phyloP scores from a whole-genome alignment of 2,329 filamentous ascomycete species.

The Xylaria sp. region DNA sequence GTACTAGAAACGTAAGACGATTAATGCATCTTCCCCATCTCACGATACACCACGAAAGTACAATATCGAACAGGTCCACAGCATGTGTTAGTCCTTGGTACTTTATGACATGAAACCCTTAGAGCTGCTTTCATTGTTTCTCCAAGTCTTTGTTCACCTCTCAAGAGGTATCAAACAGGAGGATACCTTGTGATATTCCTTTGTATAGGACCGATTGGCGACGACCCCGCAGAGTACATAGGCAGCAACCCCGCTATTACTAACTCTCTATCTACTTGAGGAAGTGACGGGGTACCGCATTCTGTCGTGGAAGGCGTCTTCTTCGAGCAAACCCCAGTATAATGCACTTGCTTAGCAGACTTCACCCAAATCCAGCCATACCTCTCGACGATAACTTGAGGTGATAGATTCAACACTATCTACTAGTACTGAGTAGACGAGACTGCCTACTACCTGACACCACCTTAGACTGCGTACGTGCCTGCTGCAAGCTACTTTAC shows the following conservation, averaged over 20 bases:
- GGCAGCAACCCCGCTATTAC: constrained; percentile 22
- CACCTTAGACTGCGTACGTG: not conserved
- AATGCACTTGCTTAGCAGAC: not conserved
- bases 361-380: constrained; percentile 5
- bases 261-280: not conserved
- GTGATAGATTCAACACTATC: not conserved
- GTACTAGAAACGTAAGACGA: constrained; percentile 18
- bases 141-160: constrained; percentile 22
- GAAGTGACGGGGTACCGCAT: not conserved
- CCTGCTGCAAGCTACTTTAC: not conserved
- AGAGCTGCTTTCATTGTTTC: constrained; percentile 16
- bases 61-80: not conserved
- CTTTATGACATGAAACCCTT: constrained; percentile 17
- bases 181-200: not conserved
- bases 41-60: constrained; percentile 12
- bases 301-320: too few species aligned
- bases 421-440: not conserved
- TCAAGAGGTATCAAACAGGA: constrained; percentile 20
- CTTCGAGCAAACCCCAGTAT: not conserved
- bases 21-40: constrained; percentile 24
- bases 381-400: constrained; percentile 18
- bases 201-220: constrained; percentile 15
- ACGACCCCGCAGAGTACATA: constrained; percentile 32
- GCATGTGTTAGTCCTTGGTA: not conserved
- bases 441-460: not conserved